Conservation (phyloP, 176 grass and related monocot species). For the Alopecurus myosuroides region DNA sequence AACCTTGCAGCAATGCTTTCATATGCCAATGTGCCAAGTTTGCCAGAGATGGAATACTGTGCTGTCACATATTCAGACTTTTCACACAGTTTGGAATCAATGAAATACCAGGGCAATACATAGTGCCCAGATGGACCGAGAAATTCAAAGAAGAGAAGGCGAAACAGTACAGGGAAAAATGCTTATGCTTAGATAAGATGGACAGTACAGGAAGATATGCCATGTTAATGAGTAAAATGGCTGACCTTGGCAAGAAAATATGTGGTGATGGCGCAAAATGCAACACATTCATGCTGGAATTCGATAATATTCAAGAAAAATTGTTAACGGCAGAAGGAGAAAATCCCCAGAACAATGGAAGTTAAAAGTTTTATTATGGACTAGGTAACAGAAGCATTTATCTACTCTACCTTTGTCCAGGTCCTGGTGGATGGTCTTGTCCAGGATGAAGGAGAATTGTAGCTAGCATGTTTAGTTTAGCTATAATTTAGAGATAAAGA, state of each 20-base stretch:
- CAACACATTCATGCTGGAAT: background rate
- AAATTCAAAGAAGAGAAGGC: conserved; percentile 10
- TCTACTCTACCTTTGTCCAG: background rate
- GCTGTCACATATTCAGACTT: conserved; percentile 34
- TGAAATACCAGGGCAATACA: conserved; percentile 24
- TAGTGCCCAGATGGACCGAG: conserved; percentile 35
- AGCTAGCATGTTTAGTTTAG: background rate
- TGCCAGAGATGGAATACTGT: conserved; percentile 26
- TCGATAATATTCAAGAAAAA: background rate
- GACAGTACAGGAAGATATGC: conserved; percentile 3
- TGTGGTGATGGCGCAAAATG: background rate
- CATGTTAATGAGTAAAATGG: conserved; percentile 15
- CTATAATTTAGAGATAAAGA: background rate
- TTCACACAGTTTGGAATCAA: conserved; percentile 23
- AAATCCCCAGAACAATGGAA: background rate
- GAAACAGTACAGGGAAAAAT: conserved; percentile 1
- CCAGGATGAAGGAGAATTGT: background rate
- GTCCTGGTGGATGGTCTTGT: background rate
- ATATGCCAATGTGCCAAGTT: conserved; percentile 33
- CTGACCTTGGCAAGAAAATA: background rate
- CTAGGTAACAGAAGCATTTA: background rate
- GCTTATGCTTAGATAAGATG: background rate
- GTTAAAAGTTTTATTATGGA: background rate
- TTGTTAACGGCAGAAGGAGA: background rate
- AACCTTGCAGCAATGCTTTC: background rate